These are phyloP conservation scores for Cucumis hystrix DNA, from an alignment of 306 rosid species.

Conservation along the genomic window DNA sequence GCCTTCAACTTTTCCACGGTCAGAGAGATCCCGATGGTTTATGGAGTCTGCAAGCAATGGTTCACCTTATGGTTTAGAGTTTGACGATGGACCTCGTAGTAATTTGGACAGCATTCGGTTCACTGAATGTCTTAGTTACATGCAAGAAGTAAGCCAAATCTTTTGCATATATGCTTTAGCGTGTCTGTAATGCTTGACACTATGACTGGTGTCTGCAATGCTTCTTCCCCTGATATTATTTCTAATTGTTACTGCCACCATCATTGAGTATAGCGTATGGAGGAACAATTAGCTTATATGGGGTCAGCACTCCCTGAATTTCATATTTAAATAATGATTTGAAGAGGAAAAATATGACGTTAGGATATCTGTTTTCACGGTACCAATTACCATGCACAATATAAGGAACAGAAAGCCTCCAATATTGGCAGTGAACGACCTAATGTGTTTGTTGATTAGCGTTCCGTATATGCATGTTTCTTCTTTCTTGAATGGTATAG, in stretches of 20 bases:
- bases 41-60: conserved; percentile 41
- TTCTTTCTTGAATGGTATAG: background rate
- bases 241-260: background rate
- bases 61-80: conserved; percentile 44
- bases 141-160: conserved; percentile 61
- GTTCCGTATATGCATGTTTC: background rate
- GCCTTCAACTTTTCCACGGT: conserved; percentile 95
- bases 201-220: background rate
- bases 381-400: background rate
- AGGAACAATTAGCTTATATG: too few relatives aligned
- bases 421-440: background rate
- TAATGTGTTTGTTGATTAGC: background rate
- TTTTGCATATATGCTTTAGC: background rate
- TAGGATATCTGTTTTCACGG: background rate
- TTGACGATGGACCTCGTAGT: conserved; percentile 93
- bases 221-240: background rate
- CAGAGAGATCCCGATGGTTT: conserved; percentile 78
- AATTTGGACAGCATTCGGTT: conserved; percentile 72
- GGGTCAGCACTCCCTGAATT: background rate
- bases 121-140: conserved; percentile 73
- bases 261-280: too few relatives aligned
- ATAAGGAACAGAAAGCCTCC: background rate
- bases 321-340: background rate
- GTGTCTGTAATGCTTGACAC: conserved; percentile 12
- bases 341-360: background rate